phyloP scores from a whole-genome alignment of 225 moss, liverwort and hornwort genomes.

The Bryoerythrophyllum caledonicum region DNA sequence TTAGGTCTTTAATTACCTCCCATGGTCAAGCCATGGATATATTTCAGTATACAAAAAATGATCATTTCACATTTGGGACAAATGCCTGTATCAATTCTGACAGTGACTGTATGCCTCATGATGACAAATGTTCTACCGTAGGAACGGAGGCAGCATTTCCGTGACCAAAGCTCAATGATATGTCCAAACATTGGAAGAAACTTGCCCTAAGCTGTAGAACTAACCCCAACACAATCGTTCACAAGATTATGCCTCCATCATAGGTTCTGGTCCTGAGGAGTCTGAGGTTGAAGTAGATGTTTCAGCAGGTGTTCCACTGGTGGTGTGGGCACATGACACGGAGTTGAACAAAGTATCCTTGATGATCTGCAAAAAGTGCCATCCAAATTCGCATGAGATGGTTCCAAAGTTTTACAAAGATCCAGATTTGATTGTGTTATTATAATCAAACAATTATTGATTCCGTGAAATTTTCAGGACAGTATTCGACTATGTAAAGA shows the following conservation, averaged over 20 bases:
- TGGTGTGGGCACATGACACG: constrained; percentile 34
- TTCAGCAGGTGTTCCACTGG: constrained; percentile 28
- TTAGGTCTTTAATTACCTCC: constrained; percentile 1
- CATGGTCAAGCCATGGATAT: background rate
- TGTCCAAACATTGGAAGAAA: constrained; percentile 4
- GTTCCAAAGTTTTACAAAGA: constrained; percentile 58
- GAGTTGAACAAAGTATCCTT: constrained; percentile 62
- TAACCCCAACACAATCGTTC: constrained; percentile 7
- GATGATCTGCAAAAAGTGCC: constrained; percentile 41
- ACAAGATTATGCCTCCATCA: constrained; percentile 53
- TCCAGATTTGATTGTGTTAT: background rate
- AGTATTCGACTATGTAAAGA: background rate
- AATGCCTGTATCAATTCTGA: constrained; percentile 5
- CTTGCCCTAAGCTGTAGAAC: background rate
- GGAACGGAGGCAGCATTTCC: constrained; percentile 14
- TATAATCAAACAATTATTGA: background rate
- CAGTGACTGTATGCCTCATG: background rate
- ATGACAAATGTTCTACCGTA: constrained; percentile 7
- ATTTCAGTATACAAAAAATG: constrained; percentile 28
- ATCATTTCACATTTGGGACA: constrained; percentile 9
- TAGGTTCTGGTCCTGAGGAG: constrained; percentile 55
- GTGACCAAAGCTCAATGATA: constrained; percentile 11
- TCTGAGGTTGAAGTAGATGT: constrained; percentile 31
- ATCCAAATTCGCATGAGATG: constrained; percentile 46
- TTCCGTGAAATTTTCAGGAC: background rate